Conservation (phyloP, 2,329 filamentous ascomycete species). For the Rachicladosporium sp. region DNA sequence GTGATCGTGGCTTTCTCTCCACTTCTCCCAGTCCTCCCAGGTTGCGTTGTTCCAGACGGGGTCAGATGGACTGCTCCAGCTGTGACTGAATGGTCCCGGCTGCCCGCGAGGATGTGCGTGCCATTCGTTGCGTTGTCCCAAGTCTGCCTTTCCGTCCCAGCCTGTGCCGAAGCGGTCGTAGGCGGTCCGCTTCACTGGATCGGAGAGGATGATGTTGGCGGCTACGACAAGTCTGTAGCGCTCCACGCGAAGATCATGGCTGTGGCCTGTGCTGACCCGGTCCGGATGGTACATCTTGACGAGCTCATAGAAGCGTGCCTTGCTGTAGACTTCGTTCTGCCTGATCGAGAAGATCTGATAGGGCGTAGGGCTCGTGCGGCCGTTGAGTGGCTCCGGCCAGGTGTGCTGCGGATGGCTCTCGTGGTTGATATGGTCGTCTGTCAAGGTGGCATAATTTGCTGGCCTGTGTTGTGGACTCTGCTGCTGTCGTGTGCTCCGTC, state of each 20-base stretch:
- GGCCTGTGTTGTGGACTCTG: slow-evolving; percentile 5
- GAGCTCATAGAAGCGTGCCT: slow-evolving; percentile 74
- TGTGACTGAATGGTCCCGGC: slow-evolving; percentile 22
- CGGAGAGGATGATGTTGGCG: slow-evolving; percentile 77
- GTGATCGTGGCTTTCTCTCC: slow-evolving; percentile 40
- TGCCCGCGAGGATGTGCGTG: background rate
- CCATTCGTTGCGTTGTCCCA: slow-evolving; percentile 6
- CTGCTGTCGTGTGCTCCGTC: slow-evolving; percentile 19
- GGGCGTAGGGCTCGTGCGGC: slow-evolving; percentile 52
- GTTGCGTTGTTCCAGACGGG: slow-evolving; percentile 65
- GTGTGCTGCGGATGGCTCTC: slow-evolving; percentile 15
- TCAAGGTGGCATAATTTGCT: slow-evolving; percentile 22
- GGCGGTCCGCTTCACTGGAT: slow-evolving; percentile 61
- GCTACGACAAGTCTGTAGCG: slow-evolving; percentile 81
- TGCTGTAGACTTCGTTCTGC: slow-evolving; percentile 59
- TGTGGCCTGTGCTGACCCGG: slow-evolving; percentile 34
- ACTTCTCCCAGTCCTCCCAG: slow-evolving; percentile 93
- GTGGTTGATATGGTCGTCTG: slow-evolving; percentile 14
- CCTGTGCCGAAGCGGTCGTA: slow-evolving; percentile 77
- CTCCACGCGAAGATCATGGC: slow-evolving; percentile 56
- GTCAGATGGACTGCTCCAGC: slow-evolving; percentile 25
- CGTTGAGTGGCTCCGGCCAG: slow-evolving; percentile 25
- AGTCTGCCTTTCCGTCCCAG: slow-evolving; percentile 48
- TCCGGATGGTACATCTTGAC: slow-evolving; percentile 97
- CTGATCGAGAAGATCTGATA: slow-evolving; percentile 72